Conservation (phyloP, 2,329 filamentous ascomycete genomes). For the Dactylella cylindrospora region DNA sequence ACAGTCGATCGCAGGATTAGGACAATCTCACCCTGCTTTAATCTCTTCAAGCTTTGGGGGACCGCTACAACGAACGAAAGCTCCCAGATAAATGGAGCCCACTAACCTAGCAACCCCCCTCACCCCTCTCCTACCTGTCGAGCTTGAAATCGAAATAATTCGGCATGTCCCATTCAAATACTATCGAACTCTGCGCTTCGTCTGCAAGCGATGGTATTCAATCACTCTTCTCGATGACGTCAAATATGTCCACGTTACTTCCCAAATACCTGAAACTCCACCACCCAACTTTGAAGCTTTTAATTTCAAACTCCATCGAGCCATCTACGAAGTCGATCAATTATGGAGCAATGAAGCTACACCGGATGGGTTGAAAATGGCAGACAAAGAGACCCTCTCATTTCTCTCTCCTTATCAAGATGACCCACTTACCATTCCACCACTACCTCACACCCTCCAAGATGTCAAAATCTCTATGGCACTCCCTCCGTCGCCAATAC, state of each 20-base stretch:
- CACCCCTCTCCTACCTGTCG: neutral
- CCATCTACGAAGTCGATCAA: constrained; percentile 6
- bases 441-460: constrained; percentile 15
- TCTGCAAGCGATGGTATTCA: constrained; percentile 22
- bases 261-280: neutral
- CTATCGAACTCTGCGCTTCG: neutral
- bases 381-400: neutral
- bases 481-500: neutral
- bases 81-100: too few species aligned
- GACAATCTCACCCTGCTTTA: too few species aligned
- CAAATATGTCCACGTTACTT: neutral
- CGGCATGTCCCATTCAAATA: constrained; percentile 1
- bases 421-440: constrained; percentile 11
- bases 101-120: neutral
- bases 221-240: constrained; percentile 2
- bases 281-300: neutral
- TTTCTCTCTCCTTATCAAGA: constrained; percentile 1
- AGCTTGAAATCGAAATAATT: constrained; percentile 21
- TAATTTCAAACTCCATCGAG: constrained; percentile 12
- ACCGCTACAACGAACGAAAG: too few species aligned
- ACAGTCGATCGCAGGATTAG: too few species aligned
- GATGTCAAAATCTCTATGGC: constrained; percentile 4
- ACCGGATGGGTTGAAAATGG: neutral
- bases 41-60: too few species aligned
- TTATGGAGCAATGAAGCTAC: neutral